A percentile compares a stretch with the other conserved stretches of the same genome.
Evolutionary conservation across 495 filamentous ascomycete genomes (phyloP).

Genomic region (Platismatia glauca): DNA sequence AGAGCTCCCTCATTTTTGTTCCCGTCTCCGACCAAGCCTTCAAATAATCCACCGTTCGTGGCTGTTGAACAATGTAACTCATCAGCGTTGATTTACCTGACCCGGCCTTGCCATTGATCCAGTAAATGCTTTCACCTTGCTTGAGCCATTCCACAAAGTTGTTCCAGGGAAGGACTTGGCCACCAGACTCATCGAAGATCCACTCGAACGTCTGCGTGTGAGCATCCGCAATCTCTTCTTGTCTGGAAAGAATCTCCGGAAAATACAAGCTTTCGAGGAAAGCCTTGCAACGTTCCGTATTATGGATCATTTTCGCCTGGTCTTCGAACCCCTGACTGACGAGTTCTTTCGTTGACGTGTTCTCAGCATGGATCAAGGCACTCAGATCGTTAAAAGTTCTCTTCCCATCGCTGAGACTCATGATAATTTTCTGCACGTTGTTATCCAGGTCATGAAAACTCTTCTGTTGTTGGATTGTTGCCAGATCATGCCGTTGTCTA

Average conservation of each 20-base stretch:
- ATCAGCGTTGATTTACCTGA: no score
- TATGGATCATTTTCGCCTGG: not conserved
- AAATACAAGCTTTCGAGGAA: constrained; percentile 5
- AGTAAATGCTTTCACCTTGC: no score
- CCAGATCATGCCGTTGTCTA: no score
- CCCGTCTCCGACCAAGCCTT: not conserved
- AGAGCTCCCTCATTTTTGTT: not conserved
- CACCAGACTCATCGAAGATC: constrained; percentile 1
- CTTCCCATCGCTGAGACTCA: not conserved
- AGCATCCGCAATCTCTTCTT: not conserved
- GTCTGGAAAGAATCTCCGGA: constrained; percentile 7
- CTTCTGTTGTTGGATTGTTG: not conserved
- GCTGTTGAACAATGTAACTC: not conserved
- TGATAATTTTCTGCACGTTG: not conserved
- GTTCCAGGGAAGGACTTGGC: not conserved
- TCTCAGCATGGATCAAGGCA: not conserved
- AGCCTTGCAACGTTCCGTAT: not conserved
- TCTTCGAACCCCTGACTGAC: not conserved
- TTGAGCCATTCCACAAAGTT: not conserved
- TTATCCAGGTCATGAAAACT: not conserved
- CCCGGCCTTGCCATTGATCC: no score
- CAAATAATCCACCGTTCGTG: not conserved
- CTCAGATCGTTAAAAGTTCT: not conserved
- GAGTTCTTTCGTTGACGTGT: not conserved
- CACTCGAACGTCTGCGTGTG: constrained; percentile 17